Evolutionary conservation across 2,329 filamentous ascomycete genomes (phyloP).

Genomic region (Fusarium sp.): DNA sequence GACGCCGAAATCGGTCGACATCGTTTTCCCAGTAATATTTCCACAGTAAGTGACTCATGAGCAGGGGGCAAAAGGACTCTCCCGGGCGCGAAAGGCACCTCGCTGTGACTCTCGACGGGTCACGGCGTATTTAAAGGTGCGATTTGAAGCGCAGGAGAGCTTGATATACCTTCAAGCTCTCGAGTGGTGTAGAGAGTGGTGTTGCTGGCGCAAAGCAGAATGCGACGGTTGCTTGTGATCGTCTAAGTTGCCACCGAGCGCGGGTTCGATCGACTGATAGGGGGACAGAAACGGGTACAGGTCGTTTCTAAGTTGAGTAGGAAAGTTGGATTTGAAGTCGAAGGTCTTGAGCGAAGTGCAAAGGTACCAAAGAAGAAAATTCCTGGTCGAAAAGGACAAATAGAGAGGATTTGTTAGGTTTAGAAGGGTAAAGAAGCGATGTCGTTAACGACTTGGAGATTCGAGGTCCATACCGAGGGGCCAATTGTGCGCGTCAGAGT

Average conservation of each 20-base stretch:
- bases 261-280: slow-evolving; percentile 25
- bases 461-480: slow-evolving; percentile 34
- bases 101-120: slow-evolving; percentile 86
- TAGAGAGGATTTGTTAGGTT: slow-evolving; percentile 23
- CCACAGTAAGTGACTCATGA: slow-evolving; percentile 98
- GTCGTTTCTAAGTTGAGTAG: slow-evolving; percentile 8
- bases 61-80: slow-evolving; percentile 51
- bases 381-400: slow-evolving; percentile 1
- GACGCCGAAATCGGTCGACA: slow-evolving; percentile 92
- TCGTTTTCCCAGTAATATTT: slow-evolving; percentile 97
- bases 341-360: neutral
- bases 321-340: neutral
- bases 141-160: slow-evolving; percentile 54
- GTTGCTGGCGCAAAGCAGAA: slow-evolving; percentile 25
- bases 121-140: slow-evolving; percentile 95
- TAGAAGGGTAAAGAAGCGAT: slow-evolving; percentile 20
- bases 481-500: slow-evolving; percentile 48
- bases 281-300: slow-evolving; percentile 19
- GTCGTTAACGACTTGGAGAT: slow-evolving; percentile 32
- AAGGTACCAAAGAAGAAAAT: neutral
- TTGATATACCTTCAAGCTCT: slow-evolving; percentile 20
- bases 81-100: slow-evolving; percentile 76
- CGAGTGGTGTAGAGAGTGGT: neutral
- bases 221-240: slow-evolving; percentile 28
- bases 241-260: slow-evolving; percentile 46